These are phyloP conservation scores for Blastomyces percursus DNA, from an alignment of 2,329 filamentous ascomycete genomes.

Conservation along the genomic window DNA sequence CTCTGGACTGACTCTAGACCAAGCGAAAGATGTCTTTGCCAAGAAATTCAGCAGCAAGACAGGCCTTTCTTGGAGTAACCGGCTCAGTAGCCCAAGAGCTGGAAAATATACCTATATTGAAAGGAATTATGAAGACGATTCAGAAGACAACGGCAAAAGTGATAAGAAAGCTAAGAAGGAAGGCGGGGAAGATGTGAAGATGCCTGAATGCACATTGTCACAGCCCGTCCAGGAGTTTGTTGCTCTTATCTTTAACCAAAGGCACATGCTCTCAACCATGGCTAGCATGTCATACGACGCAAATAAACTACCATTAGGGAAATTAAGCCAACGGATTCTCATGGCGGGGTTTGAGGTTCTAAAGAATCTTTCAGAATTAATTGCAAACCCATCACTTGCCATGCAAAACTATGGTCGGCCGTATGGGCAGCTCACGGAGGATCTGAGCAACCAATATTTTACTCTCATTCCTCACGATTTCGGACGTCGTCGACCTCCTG, in stretches of 20 bases:
- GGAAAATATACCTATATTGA: slow-evolving; percentile 69
- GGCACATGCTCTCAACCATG: slow-evolving; percentile 53
- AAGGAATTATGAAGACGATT: slow-evolving; percentile 56
- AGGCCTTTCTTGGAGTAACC: slow-evolving; percentile 42
- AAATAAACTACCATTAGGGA: slow-evolving; percentile 69
- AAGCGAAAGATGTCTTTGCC: slow-evolving; percentile 38
- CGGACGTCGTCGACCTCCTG: slow-evolving; percentile 59
- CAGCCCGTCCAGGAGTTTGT: slow-evolving; percentile 56
- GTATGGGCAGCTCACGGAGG: slow-evolving; percentile 40
- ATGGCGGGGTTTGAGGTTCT: slow-evolving; percentile 62
- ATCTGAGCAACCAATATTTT: slow-evolving; percentile 68
- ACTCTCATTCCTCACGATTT: slow-evolving; percentile 73
- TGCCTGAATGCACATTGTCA: slow-evolving; percentile 47
- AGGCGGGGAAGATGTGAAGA: slow-evolving; percentile 26
- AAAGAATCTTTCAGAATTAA: slow-evolving; percentile 59
- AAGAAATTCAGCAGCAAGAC: slow-evolving; percentile 50
- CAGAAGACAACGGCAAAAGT: slow-evolving; percentile 34
- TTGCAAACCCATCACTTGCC: slow-evolving; percentile 40
- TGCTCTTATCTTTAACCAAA: slow-evolving; percentile 70
- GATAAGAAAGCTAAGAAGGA: slow-evolving; percentile 21
- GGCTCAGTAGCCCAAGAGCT: slow-evolving; percentile 40
- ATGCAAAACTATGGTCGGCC: slow-evolving; percentile 35
- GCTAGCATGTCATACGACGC: slow-evolving; percentile 36
- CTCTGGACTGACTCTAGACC: slow-evolving; percentile 27
- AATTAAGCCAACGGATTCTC: slow-evolving; percentile 70